These are phyloP conservation scores for Harringtonia aguacate DNA, from an alignment of 2,329 filamentous ascomycete species.

Conservation along the genomic window DNA sequence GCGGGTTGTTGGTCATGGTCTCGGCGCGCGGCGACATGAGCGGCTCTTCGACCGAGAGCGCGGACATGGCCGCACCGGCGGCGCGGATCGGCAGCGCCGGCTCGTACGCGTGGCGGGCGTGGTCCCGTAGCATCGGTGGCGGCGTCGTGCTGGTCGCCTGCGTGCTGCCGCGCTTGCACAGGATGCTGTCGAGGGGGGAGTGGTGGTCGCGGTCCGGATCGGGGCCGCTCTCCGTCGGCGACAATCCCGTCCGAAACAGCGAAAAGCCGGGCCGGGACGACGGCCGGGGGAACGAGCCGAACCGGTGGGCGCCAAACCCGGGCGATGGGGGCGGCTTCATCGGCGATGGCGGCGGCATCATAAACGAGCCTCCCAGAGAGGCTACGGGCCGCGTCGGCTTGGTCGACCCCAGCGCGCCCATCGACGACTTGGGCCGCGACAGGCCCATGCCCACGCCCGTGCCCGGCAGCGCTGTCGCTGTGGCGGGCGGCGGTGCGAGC, in stretches of 20 bases:
- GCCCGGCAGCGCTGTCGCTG: no score
- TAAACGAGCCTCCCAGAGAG: constrained; percentile 8
- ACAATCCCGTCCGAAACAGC: constrained; percentile 9
- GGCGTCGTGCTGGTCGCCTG: no score
- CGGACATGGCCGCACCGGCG: constrained; percentile 1
- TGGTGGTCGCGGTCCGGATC: no score
- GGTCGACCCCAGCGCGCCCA: not conserved
- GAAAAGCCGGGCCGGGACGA: constrained; percentile 9
- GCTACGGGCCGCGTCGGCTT: constrained; percentile 1
- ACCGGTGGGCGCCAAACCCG: constrained; percentile 30
- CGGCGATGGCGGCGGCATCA: constrained; percentile 3
- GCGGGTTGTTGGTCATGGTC: constrained; percentile 60
- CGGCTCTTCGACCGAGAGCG: constrained; percentile 26
- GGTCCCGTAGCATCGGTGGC: no score
- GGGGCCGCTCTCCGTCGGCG: no score
- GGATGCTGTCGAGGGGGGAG: constrained; percentile 8
- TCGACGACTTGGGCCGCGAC: not conserved
- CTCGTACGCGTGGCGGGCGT: no score
- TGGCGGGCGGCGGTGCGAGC: not conserved
- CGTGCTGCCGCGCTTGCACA: no score
- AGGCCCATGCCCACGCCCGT: not conserved
- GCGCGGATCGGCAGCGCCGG: no score
- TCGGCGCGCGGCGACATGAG: constrained; percentile 62
- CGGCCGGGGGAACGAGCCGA: constrained; percentile 23
- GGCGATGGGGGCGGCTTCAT: constrained; percentile 31